Conservation (phyloP, 73 alveolate genomes). For the Urostyla sp. region DNA sequence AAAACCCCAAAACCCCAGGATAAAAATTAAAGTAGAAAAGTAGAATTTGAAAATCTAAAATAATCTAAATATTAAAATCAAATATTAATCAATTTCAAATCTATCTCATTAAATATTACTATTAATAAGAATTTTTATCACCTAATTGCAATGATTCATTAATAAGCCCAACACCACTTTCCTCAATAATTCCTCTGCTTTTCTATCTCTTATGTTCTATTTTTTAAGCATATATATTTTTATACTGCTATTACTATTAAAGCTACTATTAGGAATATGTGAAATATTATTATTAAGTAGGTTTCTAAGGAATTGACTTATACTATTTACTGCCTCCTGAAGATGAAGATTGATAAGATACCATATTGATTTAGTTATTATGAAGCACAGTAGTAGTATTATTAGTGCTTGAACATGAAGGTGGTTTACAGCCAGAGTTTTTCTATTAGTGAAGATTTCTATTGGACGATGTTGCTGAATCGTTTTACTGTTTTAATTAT, state of each 20-base stretch:
- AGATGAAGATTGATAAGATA: constrained; percentile 32
- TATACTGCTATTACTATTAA: background rate
- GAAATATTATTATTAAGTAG: no score
- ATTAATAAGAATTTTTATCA: no score
- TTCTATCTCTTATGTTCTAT: no score
- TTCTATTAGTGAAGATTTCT: constrained; percentile 30
- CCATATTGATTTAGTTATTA: constrained; percentile 31
- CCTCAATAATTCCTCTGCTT: no score
- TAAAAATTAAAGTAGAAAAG: no score
- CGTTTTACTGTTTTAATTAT: constrained; percentile 8
- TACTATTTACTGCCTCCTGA: constrained; percentile 42
- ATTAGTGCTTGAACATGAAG: constrained; percentile 44
- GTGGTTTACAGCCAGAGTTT: constrained; percentile 3
- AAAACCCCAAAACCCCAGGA: no score
- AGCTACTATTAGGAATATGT: background rate
- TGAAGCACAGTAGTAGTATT: constrained; percentile 7
- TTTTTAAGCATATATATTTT: background rate
- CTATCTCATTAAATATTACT: no score
- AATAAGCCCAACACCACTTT: no score
- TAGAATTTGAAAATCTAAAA: no score
- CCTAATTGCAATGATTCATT: no score
- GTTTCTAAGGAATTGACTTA: background rate
- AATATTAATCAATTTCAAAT: no score
- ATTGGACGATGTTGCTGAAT: constrained; percentile 38
- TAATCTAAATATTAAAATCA: no score